These are phyloP conservation scores for Sarcodon sp. DNA, from an alignment of 768 basidiomycete species.

Conservation along the genomic window DNA sequence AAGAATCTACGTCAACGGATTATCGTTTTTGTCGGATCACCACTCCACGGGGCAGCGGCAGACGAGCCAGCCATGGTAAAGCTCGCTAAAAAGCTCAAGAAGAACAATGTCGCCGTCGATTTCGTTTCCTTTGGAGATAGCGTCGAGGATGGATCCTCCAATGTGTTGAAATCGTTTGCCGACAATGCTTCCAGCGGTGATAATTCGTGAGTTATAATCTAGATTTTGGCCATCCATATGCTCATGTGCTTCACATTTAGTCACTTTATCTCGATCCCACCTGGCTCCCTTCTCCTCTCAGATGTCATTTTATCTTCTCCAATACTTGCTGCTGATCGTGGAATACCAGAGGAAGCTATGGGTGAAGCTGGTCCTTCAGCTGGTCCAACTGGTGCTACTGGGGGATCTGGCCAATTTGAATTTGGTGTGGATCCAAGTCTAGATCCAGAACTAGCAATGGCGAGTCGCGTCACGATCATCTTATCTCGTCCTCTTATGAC, in stretches of 20 bases:
- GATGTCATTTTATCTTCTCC: constrained; percentile 74
- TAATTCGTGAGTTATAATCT: constrained; percentile 58
- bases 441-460: constrained; percentile 96
- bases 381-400: constrained; percentile 30
- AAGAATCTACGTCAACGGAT: constrained; percentile 96
- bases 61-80: constrained; percentile 74
- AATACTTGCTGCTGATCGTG: constrained; percentile 70
- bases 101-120: constrained; percentile 97
- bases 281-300: constrained; percentile 71
- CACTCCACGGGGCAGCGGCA: constrained; percentile 54
- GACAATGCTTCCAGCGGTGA: constrained; percentile 73
- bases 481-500: background rate
- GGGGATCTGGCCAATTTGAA: constrained; percentile 39
- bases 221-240: background rate
- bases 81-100: constrained; percentile 95
- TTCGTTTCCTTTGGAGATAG: constrained; percentile 85
- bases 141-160: constrained; percentile 61
- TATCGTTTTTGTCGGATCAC: constrained; percentile 88
- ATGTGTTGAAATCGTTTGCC: constrained; percentile 68
- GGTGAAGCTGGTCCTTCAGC: constrained; percentile 28
- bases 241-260: constrained; percentile 22
- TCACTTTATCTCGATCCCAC: constrained; percentile 69
- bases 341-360: constrained; percentile 51
- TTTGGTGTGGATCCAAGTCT: constrained; percentile 92
- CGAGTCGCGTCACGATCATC: constrained; percentile 19